A percentile compares a stretch with the other conserved stretches of the same genome.
phyloP scores from a whole-genome alignment of 305 asterid genomes.

The Rubia balearica region DNA sequence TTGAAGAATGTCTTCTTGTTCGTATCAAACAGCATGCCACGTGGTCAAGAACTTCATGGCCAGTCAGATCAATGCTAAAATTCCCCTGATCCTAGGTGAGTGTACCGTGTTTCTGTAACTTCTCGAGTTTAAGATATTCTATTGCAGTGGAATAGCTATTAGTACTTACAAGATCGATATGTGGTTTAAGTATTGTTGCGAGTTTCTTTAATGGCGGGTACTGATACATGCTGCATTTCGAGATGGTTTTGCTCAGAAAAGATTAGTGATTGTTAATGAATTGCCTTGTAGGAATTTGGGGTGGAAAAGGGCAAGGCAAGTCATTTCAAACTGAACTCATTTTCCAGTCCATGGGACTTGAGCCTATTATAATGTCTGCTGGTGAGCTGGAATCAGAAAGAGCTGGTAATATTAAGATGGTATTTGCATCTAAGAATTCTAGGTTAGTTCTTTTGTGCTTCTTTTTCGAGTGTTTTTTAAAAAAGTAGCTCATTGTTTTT shows the following conservation, averaged over 20 bases:
- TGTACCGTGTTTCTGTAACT: neutral
- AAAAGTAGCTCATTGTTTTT: constrained; percentile 17
- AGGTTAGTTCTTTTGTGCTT: neutral
- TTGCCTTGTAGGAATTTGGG: constrained; percentile 68
- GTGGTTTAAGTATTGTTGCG: neutral
- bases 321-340: constrained; percentile 84
- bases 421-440: neutral
- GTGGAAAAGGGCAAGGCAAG: constrained; percentile 95
- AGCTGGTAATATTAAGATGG: constrained; percentile 64
- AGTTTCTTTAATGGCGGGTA: constrained; percentile 2
- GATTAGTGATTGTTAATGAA: constrained; percentile 3
- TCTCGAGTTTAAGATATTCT: neutral
- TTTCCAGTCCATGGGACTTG: constrained; percentile 79
- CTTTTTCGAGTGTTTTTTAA: neutral
- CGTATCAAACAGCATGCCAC: constrained; percentile 50
- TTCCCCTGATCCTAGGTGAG: constrained; percentile 76
- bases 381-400: constrained; percentile 94
- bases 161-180: neutral
- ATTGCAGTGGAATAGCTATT: neutral
- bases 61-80: constrained; percentile 54
- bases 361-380: constrained; percentile 87
- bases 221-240: neutral
- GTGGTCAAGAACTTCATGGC: constrained; percentile 77
- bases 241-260: neutral
- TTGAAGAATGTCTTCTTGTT: constrained; percentile 21